Evolutionary conservation across 768 basidiomycete genomes (phyloP).

Genomic region (Cubamyces sp.): DNA sequence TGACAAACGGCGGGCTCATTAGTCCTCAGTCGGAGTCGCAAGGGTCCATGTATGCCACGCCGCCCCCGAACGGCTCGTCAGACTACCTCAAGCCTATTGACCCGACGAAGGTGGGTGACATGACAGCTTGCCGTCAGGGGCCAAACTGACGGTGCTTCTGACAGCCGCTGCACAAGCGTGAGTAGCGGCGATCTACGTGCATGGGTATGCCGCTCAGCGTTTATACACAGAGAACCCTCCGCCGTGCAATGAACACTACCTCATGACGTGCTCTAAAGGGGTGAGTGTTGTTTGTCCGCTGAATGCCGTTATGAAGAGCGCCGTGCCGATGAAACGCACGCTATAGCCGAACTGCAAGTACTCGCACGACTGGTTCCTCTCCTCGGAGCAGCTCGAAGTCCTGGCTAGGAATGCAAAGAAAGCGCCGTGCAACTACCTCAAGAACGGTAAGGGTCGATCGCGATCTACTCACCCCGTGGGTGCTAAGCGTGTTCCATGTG

Average conservation of each 20-base stretch:
- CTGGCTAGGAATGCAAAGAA: conserved; percentile 81
- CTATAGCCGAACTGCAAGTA: conserved; percentile 66
- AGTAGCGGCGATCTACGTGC: conserved; percentile 31
- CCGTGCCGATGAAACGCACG: neutral
- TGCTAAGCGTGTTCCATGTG: neutral
- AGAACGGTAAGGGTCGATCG: conserved; percentile 56
- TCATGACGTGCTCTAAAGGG: conserved; percentile 83
- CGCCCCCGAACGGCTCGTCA: conserved; percentile 27
- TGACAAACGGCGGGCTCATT: conserved; percentile 62
- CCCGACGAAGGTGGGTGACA: conserved; percentile 57
- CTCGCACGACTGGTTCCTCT: conserved; percentile 78
- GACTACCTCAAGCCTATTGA: conserved; percentile 50
- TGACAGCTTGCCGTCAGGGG: neutral
- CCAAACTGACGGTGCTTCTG: neutral
- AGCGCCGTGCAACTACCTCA: conserved; percentile 83
- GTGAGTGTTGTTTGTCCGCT: conserved; percentile 28
- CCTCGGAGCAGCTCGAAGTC: conserved; percentile 70
- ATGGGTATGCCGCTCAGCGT: neutral
- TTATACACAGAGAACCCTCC: conserved; percentile 67
- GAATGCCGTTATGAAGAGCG: too few relatives aligned
- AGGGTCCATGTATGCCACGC: conserved; percentile 41
- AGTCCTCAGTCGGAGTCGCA: conserved; percentile 61
- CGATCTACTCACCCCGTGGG: neutral
- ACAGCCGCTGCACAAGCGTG: conserved; percentile 81
- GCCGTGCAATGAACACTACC: conserved; percentile 83